These are phyloP conservation scores for Sporobolomyces phaffii DNA, from an alignment of 768 basidiomycete species.

Conservation along the genomic window DNA sequence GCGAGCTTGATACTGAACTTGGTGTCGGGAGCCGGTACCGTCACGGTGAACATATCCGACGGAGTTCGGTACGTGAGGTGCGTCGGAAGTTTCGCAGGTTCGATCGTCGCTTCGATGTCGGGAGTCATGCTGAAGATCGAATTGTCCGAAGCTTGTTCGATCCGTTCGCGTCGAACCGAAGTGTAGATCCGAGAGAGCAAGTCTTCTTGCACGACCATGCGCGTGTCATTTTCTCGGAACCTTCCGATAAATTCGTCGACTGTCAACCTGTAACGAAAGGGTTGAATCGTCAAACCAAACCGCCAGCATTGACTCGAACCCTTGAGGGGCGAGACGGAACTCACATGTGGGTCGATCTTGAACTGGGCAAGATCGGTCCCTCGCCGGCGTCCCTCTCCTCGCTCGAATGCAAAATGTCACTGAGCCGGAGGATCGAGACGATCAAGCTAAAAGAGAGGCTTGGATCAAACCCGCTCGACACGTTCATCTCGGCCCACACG, in stretches of 20 bases:
- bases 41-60: conserved; percentile 78
- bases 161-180: conserved; percentile 56
- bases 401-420: conserved; percentile 67
- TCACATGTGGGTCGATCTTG: conserved; percentile 8
- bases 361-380: conserved; percentile 1
- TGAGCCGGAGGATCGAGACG: conserved; percentile 75
- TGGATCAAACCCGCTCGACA: conserved; percentile 49
- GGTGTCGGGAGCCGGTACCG: conserved; percentile 79
- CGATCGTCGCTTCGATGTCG: conserved; percentile 40
- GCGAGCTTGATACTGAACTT: conserved; percentile 71
- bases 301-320: background rate
- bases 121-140: conserved; percentile 40
- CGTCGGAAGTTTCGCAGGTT: conserved; percentile 54
- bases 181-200: conserved; percentile 69
- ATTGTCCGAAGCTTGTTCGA: conserved; percentile 43
- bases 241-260: conserved; percentile 74
- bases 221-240: conserved; percentile 70
- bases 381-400: conserved; percentile 13
- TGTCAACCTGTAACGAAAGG: conserved; percentile 46
- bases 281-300: too few species aligned
- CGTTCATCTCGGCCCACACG: conserved; percentile 87
- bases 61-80: conserved; percentile 80
- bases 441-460: conserved; percentile 63
- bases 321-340: background rate
- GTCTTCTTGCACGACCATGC: conserved; percentile 65